Evolutionary conservation across 2,329 filamentous ascomycete genomes (phyloP).

Genomic region (Fusarium cicatricum): DNA sequence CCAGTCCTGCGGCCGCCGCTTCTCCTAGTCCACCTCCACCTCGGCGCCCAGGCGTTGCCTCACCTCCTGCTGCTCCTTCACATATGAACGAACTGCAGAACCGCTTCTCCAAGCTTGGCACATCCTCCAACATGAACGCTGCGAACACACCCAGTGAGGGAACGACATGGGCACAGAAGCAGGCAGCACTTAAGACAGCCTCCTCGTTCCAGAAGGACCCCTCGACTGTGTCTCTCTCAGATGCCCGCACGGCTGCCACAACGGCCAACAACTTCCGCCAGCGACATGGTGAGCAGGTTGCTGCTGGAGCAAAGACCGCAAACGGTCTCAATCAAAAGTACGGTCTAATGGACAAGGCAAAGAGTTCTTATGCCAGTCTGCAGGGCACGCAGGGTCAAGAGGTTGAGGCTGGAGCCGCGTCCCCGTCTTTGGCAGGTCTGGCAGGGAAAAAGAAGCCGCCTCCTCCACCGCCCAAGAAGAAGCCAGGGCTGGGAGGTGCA

Average conservation of each 20-base stretch:
- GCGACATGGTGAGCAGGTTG: constrained; percentile 73
- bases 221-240: constrained; percentile 66
- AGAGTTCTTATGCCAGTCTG: constrained; percentile 37
- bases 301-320: constrained; percentile 65
- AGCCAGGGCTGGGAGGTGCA: constrained; percentile 48
- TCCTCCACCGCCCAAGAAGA: constrained; percentile 63
- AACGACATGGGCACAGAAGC: constrained; percentile 71
- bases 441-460: constrained; percentile 62
- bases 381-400: constrained; percentile 28
- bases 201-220: constrained; percentile 67
- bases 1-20: constrained; percentile 41
- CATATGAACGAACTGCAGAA: constrained; percentile 74
- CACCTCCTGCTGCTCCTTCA: constrained; percentile 37
- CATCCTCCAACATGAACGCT: constrained; percentile 37
- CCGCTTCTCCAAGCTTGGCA: constrained; percentile 66
- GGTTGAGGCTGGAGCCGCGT: constrained; percentile 2
- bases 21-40: constrained; percentile 42
- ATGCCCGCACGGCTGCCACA: constrained; percentile 64
- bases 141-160: constrained; percentile 52
- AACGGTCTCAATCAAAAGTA: constrained; percentile 69
- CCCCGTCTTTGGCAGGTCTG: constrained; percentile 27
- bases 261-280: constrained; percentile 76
- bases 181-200: constrained; percentile 69
- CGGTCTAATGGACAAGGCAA: constrained; percentile 55
- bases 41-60: constrained; percentile 34